Evolutionary conservation across 139 green algal species (phyloP), one percentile per base, ranked within the genome.

Genomic region (Tetradesmus obliquus): DNA sequence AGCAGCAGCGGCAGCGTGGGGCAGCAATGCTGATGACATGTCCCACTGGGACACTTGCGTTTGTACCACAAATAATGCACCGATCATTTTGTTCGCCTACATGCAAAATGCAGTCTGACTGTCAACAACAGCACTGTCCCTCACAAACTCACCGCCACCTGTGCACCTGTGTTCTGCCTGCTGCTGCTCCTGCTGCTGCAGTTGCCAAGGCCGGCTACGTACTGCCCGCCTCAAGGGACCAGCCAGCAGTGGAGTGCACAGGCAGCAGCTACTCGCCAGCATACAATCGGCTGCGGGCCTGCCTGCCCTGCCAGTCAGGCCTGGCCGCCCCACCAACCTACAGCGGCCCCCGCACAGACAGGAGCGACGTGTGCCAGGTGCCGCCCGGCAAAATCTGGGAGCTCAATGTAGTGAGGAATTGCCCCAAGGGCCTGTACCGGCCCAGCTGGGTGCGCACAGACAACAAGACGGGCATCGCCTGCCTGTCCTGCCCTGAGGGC

Each of bases 271-370:
- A 87, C 13, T 19, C 82, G 1, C 82, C 81, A 45, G 7, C n/a
- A 3, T 22, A 87, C 54, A 87, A 87, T 12, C 9, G 53, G 19
- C 82, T 87, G 15, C 24, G 55, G 3, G 55, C 82, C 22, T 87
- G 82, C 82, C 82, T 87, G 82, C 54, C 19, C 45, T 87, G 82
- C 55, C 82, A 87, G 82, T 74, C 82, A 45, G 82, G 82, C 54
- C 82, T 87, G 9, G 9, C 45, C 2, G 54, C 53, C 12, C 82
- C 82, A 51, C 10, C 51, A 10, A 87, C 17, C 19, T 71, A 20
- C 8, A 69, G 20, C 5, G 82, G 82, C 4, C 82, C 55, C 3
- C 15, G 55, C 20, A 69, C 8, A 22, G 82, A 87, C 53, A 69
- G 53, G 54, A 66, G 8, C 12, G 51, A 51, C 1, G 82, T 87